Evolutionary conservation across 306 rosid species (phyloP).

Genomic region (Prunus salicina): DNA sequence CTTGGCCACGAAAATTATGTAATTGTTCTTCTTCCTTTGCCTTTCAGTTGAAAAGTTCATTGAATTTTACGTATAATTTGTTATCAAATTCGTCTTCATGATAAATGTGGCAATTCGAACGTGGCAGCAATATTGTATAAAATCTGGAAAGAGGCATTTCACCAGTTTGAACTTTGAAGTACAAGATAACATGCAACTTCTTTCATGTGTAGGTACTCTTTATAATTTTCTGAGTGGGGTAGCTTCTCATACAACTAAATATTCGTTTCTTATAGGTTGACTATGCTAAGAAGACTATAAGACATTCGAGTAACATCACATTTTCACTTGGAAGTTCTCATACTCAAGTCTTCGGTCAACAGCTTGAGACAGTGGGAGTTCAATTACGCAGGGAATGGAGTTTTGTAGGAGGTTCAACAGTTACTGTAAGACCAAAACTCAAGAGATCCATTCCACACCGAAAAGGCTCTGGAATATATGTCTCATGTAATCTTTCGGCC

Average conservation of each 20-base stretch:
- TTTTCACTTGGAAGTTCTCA: slow-evolving; percentile 35
- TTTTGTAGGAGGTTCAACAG: slow-evolving; percentile 73
- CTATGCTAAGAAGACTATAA: slow-evolving; percentile 40
- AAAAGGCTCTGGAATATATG: slow-evolving; percentile 42
- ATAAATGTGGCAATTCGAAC: not conserved
- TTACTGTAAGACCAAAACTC: slow-evolving; percentile 48
- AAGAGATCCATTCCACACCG: slow-evolving; percentile 28
- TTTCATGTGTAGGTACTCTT: no score
- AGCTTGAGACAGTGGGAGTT: slow-evolving; percentile 20
- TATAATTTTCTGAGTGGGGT: not conserved
- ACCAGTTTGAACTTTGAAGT: not conserved
- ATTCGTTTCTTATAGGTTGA: slow-evolving; percentile 38
- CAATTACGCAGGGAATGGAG: slow-evolving; percentile 53
- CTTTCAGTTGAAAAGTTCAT: not conserved
- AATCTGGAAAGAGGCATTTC: not conserved
- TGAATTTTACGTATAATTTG: not conserved
- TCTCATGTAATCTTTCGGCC: slow-evolving; percentile 64
- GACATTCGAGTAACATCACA: slow-evolving; percentile 25
- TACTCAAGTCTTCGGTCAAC: slow-evolving; percentile 33
- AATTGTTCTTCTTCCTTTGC: not conserved
- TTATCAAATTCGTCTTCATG: not conserved
- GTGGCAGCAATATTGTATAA: not conserved
- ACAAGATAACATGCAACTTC: no score
- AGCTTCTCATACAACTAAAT: slow-evolving; percentile 13
- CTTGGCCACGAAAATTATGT: not conserved